Evolutionary conservation across 805 yeast species (phyloP), one percentile per base, ranked within the genome.

Genomic region (Yamadazyma sp.): DNA sequence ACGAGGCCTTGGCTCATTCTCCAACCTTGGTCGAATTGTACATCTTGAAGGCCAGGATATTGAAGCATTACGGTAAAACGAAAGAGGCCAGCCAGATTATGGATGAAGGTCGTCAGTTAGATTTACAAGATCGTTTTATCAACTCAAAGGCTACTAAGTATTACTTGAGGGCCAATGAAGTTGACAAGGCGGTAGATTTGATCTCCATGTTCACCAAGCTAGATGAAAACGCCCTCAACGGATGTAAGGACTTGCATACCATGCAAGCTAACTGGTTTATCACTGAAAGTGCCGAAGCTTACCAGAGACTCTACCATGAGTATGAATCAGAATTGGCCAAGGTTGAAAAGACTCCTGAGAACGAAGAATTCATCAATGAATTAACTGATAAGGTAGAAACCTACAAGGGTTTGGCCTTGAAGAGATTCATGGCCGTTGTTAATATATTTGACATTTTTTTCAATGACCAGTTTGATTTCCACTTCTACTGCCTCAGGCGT

Each of bases 231-330:
- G 70, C 79, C 2, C 75, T 77, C n/a, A 85, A 84, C 49, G 97
- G 96, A 5, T 77, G 91, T 30, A 80, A 79, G 48, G 97, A 93
- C 56, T 69, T 91, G 50, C 95, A 86, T 53, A 71, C 76, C 21
- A 84, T 93, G 82, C 97, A 93, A 64, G 90, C 84, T n/a, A 75
- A 81, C 35, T 89, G 97, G 95, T 87, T 88, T 45, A 63, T 93
- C 46, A 62, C 75, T 12, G 96, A 88, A 55, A 80, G 83, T 57
- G 97, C 93, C 2, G 95, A 85, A 53, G 82, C 93, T 3, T 88
- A 86, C 50, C 59, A 64, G 35, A 77, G 96, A 50, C 52, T 78
- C 28, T 83, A 77, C 47, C 47, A 52, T 20, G 50, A 56, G 15
- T 52, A 52, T 30, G 43, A 51, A 30, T 32, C 39, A 6, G 46